phyloP scores from a whole-genome alignment of 1,284 basidiomycete species.

The Microbotryum scabiosae region DNA sequence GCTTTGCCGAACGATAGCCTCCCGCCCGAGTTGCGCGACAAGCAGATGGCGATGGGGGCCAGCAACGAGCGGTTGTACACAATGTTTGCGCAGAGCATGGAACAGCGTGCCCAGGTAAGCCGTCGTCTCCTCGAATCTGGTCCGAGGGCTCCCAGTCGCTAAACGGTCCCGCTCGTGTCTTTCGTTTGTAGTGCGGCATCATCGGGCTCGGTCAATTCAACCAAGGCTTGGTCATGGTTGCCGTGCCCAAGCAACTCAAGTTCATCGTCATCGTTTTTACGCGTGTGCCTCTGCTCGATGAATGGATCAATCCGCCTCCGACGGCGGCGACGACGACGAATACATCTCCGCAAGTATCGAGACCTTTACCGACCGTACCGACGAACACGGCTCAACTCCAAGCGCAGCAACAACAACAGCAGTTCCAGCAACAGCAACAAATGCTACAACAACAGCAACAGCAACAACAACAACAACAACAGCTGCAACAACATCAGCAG shows the following conservation, averaged over 20 bases:
- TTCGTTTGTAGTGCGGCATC: conserved; percentile 15
- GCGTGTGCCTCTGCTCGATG: conserved; percentile 21
- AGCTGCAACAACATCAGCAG: not conserved
- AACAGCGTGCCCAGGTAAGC: conserved; percentile 14
- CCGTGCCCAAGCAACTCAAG: conserved; percentile 13
- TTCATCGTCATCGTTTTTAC: conserved; percentile 24
- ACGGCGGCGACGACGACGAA: not conserved
- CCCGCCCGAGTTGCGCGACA: conserved; percentile 16
- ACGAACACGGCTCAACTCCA: too few relatives aligned
- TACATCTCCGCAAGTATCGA: not conserved
- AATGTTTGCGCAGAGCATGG: conserved; percentile 40
- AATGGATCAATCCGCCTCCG: conserved; percentile 9
- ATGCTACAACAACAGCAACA: not conserved
- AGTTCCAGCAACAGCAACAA: not conserved
- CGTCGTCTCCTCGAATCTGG: too few relatives aligned
- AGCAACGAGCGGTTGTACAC: conserved; percentile 77
- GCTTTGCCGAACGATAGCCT: conserved; percentile 14
- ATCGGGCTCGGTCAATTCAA: conserved; percentile 13
- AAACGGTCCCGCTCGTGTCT: not conserved
- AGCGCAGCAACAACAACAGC: not conserved
- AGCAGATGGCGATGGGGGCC: conserved; percentile 9
- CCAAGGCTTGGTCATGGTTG: conserved; percentile 21
- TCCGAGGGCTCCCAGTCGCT: too few relatives aligned
- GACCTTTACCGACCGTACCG: too few relatives aligned
- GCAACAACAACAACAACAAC: not conserved